Evolutionary conservation across 768 basidiomycete species (phyloP), one percentile per base, ranked within the genome.

Genomic region (Tulasnella sp.): DNA sequence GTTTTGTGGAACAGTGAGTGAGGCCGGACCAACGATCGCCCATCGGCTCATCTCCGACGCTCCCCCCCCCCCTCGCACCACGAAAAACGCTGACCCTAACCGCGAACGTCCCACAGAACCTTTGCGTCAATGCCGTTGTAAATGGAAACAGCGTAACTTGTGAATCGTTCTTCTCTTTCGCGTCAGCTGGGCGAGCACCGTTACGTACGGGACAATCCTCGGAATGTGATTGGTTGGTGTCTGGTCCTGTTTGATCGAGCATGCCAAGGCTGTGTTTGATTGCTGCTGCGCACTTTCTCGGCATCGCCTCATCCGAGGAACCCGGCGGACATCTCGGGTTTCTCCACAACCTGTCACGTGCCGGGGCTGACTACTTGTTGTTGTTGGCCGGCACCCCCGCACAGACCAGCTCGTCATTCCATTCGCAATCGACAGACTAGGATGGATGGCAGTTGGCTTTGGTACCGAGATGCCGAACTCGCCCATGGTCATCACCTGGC

Each of bases 1-100:
- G 31, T 71, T 72, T n/a, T 79, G 78, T 46, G 44, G 40, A 79
- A 39, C 78, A 27, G 78, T 79, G 24, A 71, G 78, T 72, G 42
- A 7, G 42, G 42, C 16, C 16, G 14, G 8, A 44, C 16, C 42
- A 12, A 44, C 16, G 44, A 18, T 44, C 44, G 19, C 16, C 44
- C 19, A 18, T 44, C 19, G 44, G 44, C 12, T 44, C 44, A 44
- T 14, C 44, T 18, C 52, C 0, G 8, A 10, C 21, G 9, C 24
- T 21, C 52, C 10, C 39, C n/a, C 6, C 21, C 52, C 52, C n/a
- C 12, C 12, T 52, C 3, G 7, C 21, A 52, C 52, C 52, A 52
- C 19, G 48, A 52, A 21, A 8, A 52, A 52, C n/a, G 4, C 24
- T 3, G n/a, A 52, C 52, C 12, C 24, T n/a, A n/a, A 44, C 44